Percentiles rank a stretch among this genome's conserved stretches.
phyloP scores from a whole-genome alignment of 345 rosid genomes.

The Ceriops decandra region DNA sequence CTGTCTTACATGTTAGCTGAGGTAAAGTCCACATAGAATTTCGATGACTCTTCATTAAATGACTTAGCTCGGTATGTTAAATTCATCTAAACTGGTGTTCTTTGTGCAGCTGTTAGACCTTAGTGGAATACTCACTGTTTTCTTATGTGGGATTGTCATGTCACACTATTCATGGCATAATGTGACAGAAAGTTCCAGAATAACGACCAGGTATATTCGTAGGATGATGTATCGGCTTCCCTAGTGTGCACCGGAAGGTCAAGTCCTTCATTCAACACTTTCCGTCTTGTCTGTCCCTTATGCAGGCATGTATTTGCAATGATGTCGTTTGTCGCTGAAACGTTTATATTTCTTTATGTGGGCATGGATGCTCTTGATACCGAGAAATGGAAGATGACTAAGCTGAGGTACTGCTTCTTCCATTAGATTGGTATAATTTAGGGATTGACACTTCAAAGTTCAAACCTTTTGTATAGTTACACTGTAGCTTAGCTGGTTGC shows the following conservation, averaged over 20 bases:
- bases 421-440: background rate
- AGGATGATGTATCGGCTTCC: too few species aligned
- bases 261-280: too few species aligned
- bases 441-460: background rate
- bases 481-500: background rate
- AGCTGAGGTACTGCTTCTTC: constrained; percentile 44
- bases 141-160: constrained; percentile 72
- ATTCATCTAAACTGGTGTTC: background rate
- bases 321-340: constrained; percentile 86
- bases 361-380: constrained; percentile 92
- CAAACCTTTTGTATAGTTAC: background rate
- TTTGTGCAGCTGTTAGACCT: constrained; percentile 62
- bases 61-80: background rate
- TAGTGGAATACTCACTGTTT: constrained; percentile 78
- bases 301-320: constrained; percentile 78
- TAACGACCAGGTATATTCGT: constrained; percentile 55
- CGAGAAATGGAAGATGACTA: constrained; percentile 74
- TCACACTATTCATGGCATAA: constrained; percentile 56
- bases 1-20: constrained; percentile 85
- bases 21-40: constrained; percentile 34
- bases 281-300: background rate
- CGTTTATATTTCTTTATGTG: constrained; percentile 83
- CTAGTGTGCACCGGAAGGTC: too few species aligned
- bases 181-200: constrained; percentile 40
- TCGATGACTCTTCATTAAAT: background rate